These are phyloP conservation scores for Scalesia atractyloides DNA, from an alignment of 129 eudicot species.

Conservation along the genomic window DNA sequence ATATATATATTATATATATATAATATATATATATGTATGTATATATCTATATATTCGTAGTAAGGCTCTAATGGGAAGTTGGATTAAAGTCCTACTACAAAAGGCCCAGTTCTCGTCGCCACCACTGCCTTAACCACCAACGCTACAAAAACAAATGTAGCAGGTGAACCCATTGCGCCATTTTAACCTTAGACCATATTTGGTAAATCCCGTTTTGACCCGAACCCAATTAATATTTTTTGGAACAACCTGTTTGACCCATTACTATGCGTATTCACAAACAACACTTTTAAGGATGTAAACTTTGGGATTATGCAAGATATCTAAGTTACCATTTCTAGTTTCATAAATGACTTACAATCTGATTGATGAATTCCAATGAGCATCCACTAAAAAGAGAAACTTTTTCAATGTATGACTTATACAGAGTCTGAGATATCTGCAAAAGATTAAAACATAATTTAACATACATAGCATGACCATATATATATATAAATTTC, in stretches of 20 bases:
- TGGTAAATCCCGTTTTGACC: too few species aligned
- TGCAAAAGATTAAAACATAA: conserved; percentile 39
- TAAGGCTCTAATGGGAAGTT: not conserved
- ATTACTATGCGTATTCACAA: too few species aligned
- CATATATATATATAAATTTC: not conserved
- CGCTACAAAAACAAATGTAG: too few species aligned
- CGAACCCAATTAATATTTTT: too few species aligned
- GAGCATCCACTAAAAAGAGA: conserved; percentile 85
- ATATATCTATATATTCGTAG: not conserved
- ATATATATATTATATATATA: not conserved
- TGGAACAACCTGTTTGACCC: too few species aligned
- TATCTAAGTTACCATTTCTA: not conserved
- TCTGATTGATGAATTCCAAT: conserved; percentile 79
- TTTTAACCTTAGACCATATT: too few species aligned
- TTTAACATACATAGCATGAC: not conserved
- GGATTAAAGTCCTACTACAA: not conserved
- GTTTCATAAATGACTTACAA: conserved; percentile 56
- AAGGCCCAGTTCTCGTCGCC: not conserved
- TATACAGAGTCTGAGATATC: conserved; percentile 81
- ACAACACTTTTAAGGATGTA: not conserved
- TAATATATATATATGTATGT: not conserved
- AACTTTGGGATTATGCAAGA: not conserved
- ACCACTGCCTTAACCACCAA: too few species aligned
- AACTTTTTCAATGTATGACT: conserved; percentile 58
- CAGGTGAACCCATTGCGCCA: too few species aligned